A percentile compares a stretch with the other conserved stretches of the same genome.
phyloP scores from a whole-genome alignment of 805 yeast genomes.

The Kluyveromyces wickerhamii region DNA sequence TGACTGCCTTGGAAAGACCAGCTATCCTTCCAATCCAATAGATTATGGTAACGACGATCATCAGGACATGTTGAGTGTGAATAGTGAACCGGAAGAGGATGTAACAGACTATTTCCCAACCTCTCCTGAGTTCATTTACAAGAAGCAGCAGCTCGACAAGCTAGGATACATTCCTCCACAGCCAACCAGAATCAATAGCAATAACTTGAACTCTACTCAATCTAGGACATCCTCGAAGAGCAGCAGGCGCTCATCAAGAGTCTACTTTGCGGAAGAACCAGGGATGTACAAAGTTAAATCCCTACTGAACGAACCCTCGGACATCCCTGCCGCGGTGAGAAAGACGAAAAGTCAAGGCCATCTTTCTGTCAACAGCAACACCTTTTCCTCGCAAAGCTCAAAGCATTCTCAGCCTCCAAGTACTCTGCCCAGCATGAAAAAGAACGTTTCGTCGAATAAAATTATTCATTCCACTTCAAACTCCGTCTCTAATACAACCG shows the following conservation, averaged over 20 bases:
- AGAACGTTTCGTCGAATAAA: no score
- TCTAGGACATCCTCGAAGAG: constrained; percentile 12
- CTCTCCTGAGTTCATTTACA: constrained; percentile 17
- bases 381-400: no score
- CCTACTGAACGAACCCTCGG: constrained; percentile 15
- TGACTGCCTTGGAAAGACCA: constrained; percentile 18
- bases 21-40: background rate
- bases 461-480: no score
- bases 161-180: constrained; percentile 25
- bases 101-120: constrained; percentile 25
- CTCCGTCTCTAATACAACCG: background rate
- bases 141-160: constrained; percentile 21
- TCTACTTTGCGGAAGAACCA: constrained; percentile 17
- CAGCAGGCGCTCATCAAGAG: constrained; percentile 22
- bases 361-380: no score
- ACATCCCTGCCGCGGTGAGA: constrained; percentile 10
- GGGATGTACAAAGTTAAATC: constrained; percentile 28
- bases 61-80: constrained; percentile 12
- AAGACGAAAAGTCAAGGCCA: constrained; percentile 14
- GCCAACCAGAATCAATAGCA: constrained; percentile 16
- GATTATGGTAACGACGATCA: constrained; percentile 11
- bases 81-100: constrained; percentile 1
- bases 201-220: background rate
- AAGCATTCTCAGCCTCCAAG: background rate
- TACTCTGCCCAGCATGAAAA: background rate